Evolutionary conservation across 768 basidiomycete species (phyloP), one percentile per base, ranked within the genome.

Genomic region (Termitomyces sp.): DNA sequence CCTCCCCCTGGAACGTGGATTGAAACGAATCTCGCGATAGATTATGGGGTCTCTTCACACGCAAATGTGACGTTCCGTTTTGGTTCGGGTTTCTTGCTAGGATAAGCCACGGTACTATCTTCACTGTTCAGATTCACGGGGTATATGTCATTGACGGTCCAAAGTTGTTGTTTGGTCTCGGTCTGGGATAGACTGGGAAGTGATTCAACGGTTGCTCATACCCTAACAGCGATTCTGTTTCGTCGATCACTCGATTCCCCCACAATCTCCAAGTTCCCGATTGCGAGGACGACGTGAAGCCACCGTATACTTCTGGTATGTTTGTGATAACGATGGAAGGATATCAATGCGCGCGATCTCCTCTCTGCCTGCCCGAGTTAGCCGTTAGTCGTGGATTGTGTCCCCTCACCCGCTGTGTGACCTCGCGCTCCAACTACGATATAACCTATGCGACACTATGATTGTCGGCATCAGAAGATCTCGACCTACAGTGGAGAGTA

Each of bases 391-490:
- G 57, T 27, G 16, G 33, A 25, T 16, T 56, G 22, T 31, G 53
- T 43, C 69, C 49, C 70, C 73, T 33, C 70, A 70, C 18, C 73
- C 72, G 42, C 67, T 68, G 54, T 69, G 65, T 41, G 75, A 71
- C 59, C 76, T 79, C 38, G 75, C 40, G 9, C 12, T n/a, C 15
- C 5, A 73, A 51, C 70, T 74, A 27, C 71, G 70, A 62, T 81
- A 83, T 25, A 80, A 72, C 5, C 77, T 76, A 32, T 65, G 58
- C 16, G 80, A 80, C 16, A 83, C 73, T 36, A 68, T 70, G 22
- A 81, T 77, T 38, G 66, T 74, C 27, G 70, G 66, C 40, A 81
- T 63, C 31, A 71, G 61, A 20, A 73, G 68, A 62, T 81, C 79
- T 25, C 67, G 68, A 60, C 78, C 75, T 35, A 80, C 70, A 12